phyloP scores from a whole-genome alignment of 805 yeast genomes.

The Zygosaccharomyces siamensis region DNA sequence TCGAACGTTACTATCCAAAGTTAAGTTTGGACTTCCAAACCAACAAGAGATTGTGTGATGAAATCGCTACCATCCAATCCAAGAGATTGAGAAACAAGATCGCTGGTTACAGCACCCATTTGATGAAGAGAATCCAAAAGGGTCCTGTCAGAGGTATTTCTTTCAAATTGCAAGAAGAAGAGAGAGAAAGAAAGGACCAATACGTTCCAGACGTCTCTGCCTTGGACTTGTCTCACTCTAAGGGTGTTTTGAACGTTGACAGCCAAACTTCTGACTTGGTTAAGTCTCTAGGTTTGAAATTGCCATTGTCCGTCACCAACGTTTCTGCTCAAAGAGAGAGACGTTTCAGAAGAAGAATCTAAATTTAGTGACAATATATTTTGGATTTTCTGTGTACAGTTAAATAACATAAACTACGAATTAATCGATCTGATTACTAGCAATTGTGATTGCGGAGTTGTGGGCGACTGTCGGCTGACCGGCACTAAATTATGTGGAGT shows the following conservation, averaged over 20 bases:
- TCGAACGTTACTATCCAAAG: constrained; percentile 99
- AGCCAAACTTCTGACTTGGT: constrained; percentile 94
- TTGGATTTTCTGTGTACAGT: constrained; percentile 23
- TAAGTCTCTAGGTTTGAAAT: constrained; percentile 85
- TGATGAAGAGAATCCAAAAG: constrained; percentile 99
- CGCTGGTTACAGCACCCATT: constrained; percentile 99
- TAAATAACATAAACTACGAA: constrained; percentile 18
- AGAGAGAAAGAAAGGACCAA: constrained; percentile 99
- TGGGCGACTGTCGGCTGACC: not conserved
- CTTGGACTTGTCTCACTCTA: constrained; percentile 93
- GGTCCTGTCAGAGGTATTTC: constrained; percentile 99
- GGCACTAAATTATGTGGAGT: constrained; percentile 30
- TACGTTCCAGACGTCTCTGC: constrained; percentile 99
- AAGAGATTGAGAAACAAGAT: constrained; percentile 99
- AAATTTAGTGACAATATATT: constrained; percentile 28
- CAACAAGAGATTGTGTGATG: constrained; percentile 98
- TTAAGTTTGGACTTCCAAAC: constrained; percentile 98
- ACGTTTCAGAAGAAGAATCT: constrained; percentile 90
- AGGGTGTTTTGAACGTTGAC: constrained; percentile 95
- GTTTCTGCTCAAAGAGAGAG: constrained; percentile 87
- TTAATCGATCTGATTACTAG: constrained; percentile 12
- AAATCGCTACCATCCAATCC: constrained; percentile 98
- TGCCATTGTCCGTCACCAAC: constrained; percentile 80
- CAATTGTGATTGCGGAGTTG: not conserved
- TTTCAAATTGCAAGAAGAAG: constrained; percentile 99